Percentiles rank a stretch among this genome's conserved stretches.
Conservation (phyloP, 257 asterid species). For the Fraxinus pennsylvanica region DNA sequence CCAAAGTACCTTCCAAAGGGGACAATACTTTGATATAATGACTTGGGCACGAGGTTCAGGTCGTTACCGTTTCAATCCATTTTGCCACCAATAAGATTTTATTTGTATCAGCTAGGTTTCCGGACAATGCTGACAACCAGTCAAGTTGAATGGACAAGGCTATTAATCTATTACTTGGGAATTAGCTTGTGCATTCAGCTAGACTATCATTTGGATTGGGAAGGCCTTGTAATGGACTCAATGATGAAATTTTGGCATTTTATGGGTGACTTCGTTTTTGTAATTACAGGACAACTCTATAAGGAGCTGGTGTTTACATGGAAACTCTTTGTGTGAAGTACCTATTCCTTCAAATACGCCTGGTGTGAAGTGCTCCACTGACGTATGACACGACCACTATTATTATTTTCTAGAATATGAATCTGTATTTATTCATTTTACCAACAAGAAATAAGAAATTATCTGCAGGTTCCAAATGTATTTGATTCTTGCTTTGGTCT, state of each 20-base stretch:
- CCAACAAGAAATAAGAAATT: slow-evolving; percentile 26
- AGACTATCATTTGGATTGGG: not conserved
- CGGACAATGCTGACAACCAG: slow-evolving; percentile 1
- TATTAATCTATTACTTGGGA: not conserved
- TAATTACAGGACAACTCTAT: slow-evolving; percentile 64
- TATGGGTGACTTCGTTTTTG: slow-evolving; percentile 1
- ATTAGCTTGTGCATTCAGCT: slow-evolving; percentile 10
- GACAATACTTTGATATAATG: too few species aligned
- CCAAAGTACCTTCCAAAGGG: too few species aligned
- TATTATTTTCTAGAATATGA: slow-evolving; percentile 19
- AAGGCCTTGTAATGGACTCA: slow-evolving; percentile 17
- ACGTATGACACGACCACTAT: slow-evolving; percentile 49
- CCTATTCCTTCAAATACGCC: slow-evolving; percentile 63
- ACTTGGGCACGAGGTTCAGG: too few species aligned
- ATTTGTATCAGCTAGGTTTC: slow-evolving; percentile 3
- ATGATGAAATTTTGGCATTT: not conserved
- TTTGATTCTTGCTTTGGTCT: slow-evolving; percentile 88
- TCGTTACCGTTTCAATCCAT: not conserved
- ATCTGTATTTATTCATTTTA: not conserved
- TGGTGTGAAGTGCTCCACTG: slow-evolving; percentile 55
- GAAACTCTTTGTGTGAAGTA: slow-evolving; percentile 51
- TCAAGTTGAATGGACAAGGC: slow-evolving; percentile 7
- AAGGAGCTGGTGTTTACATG: slow-evolving; percentile 69
- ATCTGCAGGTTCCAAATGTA: slow-evolving; percentile 61
- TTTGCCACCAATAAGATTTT: not conserved